Base-by-base conservation (phyloP, 805 yeast genomes). In the Schwanniomyces vanrijiae region DNA sequence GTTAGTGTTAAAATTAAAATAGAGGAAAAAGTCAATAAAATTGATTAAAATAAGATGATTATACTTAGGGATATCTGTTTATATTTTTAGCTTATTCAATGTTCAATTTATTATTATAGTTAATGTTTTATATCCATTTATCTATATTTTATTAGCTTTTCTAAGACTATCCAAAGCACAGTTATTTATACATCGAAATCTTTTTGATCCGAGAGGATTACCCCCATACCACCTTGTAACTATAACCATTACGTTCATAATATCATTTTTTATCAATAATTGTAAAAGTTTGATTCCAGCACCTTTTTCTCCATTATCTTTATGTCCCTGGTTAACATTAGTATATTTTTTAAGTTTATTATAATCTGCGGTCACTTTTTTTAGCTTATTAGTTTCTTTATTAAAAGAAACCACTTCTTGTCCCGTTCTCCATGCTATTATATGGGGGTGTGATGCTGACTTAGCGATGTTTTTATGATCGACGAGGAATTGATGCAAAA, bases 151-250 rank as follows among this genome's bases (percentile, higher is more conserved):
- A 21, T 31, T 28, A 13, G 39, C 21, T 34, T 28, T 45, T 13
- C 37, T 43, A 22, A 45, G 25, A 20, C 47, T 45, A 34, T 40
- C 37, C 9, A 38, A 4, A 35, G 34, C n/a, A n/a, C 35, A 33
- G 21, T 76, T 72, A 41, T 81, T 75, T 4, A 88, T 87, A 54
- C 82, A 84, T 48, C 88, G 72, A 57, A 88, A 88, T 45, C 96
- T 64, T 20, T 81, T 75, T 4, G 88, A 75, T 0, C 96, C 96
- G 35, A 88, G 59, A 3, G 87, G 88, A 0, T 75, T 73, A 0
- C 96, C 95, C 1, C 92, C 92, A 58, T 85, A 86, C 96, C 95
- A 88, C 49, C 96, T 61, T 0, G 88, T 79, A 0, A 86, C 94
- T 22, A 88, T 82, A 0, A 88, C 76, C 14, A 88, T 55, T 0